phyloP scores from a whole-genome alignment of 768 basidiomycete genomes.

The Mycena chlorophos region DNA sequence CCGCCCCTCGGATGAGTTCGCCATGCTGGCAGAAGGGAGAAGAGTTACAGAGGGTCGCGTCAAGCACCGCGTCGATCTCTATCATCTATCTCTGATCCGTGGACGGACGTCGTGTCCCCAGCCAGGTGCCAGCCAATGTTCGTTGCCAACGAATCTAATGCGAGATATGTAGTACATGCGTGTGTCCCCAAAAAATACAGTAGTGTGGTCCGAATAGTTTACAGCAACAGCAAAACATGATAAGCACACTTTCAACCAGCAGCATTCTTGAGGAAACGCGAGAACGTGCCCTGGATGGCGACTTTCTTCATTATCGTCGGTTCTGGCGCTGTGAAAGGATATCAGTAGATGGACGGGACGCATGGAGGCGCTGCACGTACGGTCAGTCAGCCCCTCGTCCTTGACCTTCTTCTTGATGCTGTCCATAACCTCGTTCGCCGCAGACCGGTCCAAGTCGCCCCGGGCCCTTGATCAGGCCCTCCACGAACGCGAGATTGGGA shows the following conservation, averaged over 20 bases:
- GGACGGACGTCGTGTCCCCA: no score
- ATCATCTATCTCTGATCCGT: no score
- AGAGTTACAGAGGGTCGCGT: no score
- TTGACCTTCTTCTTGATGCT: constrained; percentile 90
- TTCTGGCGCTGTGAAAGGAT: constrained; percentile 57
- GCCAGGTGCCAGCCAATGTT: not conserved
- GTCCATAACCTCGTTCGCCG: constrained; percentile 89
- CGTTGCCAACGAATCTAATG: not conserved
- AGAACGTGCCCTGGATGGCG: constrained; percentile 70
- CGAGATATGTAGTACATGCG: not conserved
- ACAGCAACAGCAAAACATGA: constrained; percentile 1
- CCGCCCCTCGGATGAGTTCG: constrained; percentile 8
- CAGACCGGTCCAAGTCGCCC: constrained; percentile 87
- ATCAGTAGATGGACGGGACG: constrained; percentile 11
- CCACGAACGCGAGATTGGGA: constrained; percentile 88
- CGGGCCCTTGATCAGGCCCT: constrained; percentile 86
- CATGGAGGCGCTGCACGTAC: constrained; percentile 48
- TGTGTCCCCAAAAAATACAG: constrained; percentile 19
- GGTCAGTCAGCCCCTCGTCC: constrained; percentile 81
- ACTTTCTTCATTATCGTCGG: constrained; percentile 93
- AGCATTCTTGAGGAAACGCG: constrained; percentile 56
- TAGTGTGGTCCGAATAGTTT: constrained; percentile 6
- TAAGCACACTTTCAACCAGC: not conserved
- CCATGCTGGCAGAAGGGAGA: no score
- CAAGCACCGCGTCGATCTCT: not conserved